These are phyloP conservation scores for Thalassiosira livingstoniorum DNA, from an alignment of 352 stramenopile species.

Conservation along the genomic window DNA sequence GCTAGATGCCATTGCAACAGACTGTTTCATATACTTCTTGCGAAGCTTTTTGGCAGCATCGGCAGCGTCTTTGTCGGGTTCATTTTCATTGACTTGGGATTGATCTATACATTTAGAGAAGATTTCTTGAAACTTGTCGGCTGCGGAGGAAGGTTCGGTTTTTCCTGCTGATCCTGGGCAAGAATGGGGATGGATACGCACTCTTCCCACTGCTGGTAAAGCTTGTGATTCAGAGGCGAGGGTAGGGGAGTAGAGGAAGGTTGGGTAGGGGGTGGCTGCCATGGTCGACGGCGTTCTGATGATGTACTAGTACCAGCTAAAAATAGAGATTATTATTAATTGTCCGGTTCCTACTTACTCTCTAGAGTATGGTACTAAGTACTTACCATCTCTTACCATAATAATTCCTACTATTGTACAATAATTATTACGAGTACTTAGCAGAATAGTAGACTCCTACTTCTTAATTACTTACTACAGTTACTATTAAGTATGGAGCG, in stretches of 20 bases:
- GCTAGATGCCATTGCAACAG: slow-evolving; percentile 66
- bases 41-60: slow-evolving; percentile 67
- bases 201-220: slow-evolving; percentile 69
- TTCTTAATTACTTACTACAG: too few species aligned
- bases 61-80: slow-evolving; percentile 13
- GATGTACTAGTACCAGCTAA: too few species aligned
- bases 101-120: slow-evolving; percentile 70
- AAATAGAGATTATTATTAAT: too few species aligned
- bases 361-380: too few species aligned
- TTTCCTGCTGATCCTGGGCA: slow-evolving; percentile 22
- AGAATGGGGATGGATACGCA: slow-evolving; percentile 71
- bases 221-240: slow-evolving; percentile 12
- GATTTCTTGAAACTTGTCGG: slow-evolving; percentile 46
- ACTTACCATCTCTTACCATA: too few species aligned
- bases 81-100: slow-evolving; percentile 38
- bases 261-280: slow-evolving; percentile 55
- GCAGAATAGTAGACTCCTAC: too few species aligned
- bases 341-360: too few species aligned
- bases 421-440: too few species aligned
- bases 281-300: too few species aligned
- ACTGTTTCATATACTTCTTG: slow-evolving; percentile 85
- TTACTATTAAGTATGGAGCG: too few species aligned
- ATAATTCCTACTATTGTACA: too few species aligned
- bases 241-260: slow-evolving; percentile 47
- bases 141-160: not conserved